phyloP scores from a whole-genome alignment of 305 asterid species.

The Caryopteris hybrid region DNA sequence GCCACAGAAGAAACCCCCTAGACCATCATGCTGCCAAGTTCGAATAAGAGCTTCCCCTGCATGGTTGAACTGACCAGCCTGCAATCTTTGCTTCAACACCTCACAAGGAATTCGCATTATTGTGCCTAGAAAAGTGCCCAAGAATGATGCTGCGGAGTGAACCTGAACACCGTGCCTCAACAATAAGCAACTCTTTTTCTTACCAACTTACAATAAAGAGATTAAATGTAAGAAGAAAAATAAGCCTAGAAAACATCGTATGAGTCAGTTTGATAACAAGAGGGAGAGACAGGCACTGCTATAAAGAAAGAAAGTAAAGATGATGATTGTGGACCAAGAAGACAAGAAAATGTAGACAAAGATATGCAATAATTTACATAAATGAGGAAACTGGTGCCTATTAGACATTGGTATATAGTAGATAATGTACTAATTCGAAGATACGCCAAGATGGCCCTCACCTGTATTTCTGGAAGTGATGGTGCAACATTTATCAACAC shows the following conservation, averaged over 20 bases:
- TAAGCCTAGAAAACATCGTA: not conserved
- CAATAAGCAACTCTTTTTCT: conserved; percentile 1
- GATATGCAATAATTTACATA: not conserved
- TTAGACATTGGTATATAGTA: not conserved
- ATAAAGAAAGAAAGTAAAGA: too few species aligned
- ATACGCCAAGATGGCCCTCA: conserved; percentile 17
- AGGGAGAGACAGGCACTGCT: too few species aligned
- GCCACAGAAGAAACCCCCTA: conserved; percentile 86
- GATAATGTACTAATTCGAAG: not conserved
- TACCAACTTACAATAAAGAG: not conserved
- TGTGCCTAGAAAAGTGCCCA: conserved; percentile 86
- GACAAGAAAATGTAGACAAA: not conserved
- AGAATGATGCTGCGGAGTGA: conserved; percentile 73
- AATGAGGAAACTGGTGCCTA: not conserved
- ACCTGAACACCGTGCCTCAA: conserved; percentile 38
- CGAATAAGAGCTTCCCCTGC: conserved; percentile 86
- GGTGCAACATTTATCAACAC: conserved; percentile 79
- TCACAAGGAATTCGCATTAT: conserved; percentile 86
- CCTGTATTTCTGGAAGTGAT: conserved; percentile 82
- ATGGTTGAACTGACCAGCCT: conserved; percentile 73
- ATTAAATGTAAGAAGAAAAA: not conserved
- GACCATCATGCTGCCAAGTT: conserved; percentile 84
- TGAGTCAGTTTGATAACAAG: too few species aligned
- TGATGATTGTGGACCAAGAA: not conserved
- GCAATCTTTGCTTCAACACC: conserved; percentile 88